Evolutionary conservation across 2,329 filamentous ascomycete species (phyloP).

Genomic region (Phaeosphaeria sp.): DNA sequence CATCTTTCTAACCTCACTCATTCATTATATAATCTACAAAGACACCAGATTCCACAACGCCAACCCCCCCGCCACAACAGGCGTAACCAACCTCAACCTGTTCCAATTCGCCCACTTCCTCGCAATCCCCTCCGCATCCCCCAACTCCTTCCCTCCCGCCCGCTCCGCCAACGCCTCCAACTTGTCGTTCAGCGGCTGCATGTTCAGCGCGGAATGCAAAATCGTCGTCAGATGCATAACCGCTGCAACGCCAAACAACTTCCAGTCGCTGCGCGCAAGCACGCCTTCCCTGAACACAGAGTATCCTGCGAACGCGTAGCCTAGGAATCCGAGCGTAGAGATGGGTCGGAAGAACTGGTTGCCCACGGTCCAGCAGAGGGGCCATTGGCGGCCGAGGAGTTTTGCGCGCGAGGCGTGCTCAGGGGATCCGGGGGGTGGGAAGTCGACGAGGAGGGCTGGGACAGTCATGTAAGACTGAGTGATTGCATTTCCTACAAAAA

Average conservation of each 20-base stretch:
- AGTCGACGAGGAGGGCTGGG: conserved; percentile 56
- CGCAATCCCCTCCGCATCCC: conserved; percentile 40
- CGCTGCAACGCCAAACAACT: conserved; percentile 52
- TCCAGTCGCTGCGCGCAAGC: conserved; percentile 53
- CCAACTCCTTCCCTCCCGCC: conserved; percentile 39
- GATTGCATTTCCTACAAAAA: conserved; percentile 55
- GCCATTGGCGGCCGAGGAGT: conserved; percentile 58
- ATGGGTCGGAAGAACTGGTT: conserved; percentile 62
- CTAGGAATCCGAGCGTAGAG: conserved; percentile 55
- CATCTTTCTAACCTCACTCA: neutral
- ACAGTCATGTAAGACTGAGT: conserved; percentile 62
- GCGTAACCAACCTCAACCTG: conserved; percentile 43
- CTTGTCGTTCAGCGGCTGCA: conserved; percentile 60
- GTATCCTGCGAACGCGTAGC: conserved; percentile 55
- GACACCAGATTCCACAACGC: conserved; percentile 41
- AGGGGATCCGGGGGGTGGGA: conserved; percentile 50
- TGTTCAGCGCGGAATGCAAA: conserved; percentile 58
- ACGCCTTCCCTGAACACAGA: conserved; percentile 38
- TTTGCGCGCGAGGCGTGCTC: conserved; percentile 52
- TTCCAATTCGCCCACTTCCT: conserved; percentile 48
- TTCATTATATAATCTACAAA: conserved; percentile 14
- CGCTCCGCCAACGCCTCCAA: conserved; percentile 51
- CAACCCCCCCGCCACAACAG: conserved; percentile 41
- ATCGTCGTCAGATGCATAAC: conserved; percentile 56
- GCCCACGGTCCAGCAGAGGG: conserved; percentile 58